Evolutionary conservation across 2,329 filamentous ascomycete genomes (phyloP), one percentile per base, ranked within the genome.

Genomic region (Westerdykella aurantiaca): DNA sequence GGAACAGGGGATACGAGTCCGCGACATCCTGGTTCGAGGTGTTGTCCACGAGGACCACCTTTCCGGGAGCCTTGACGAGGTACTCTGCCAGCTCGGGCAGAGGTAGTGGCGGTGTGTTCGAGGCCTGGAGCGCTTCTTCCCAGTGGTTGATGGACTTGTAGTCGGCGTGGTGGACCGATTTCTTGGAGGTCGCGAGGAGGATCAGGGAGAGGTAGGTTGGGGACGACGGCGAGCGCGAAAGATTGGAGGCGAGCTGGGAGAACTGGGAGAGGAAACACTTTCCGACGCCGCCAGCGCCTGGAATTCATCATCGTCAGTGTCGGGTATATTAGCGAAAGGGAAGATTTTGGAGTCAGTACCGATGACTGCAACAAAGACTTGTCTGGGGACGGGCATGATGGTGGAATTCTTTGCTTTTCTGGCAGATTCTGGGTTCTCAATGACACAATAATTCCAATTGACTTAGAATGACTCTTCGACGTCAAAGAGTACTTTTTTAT

Each of bases 211-310:
- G 78, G 67, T 83, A 81, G 42, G 81, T 81, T 6, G 80, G 78
- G 34, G 84, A 79, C 33, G 82, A 57, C 44, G 64, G 62, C 5
- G 68, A 64, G 44, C 69, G 66, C 14, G 69, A 68, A 42, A 75
- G 81, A 49, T 85, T 81, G 51, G 77, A 73, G 39, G 80, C 76
- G 47, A 93, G 78, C 48, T 72, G 65, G 52, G 84, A 75, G 46
- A 97, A 81, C 70, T 97, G 93, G 55, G 77, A 75, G 51, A 97
- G 80, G 76, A 97, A 96, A 71, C 81, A 82, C 70, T 90, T 90
- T 61, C 93, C 93, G 49, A 97, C 93, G 52, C 91, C 91, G 56
- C 93, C 93, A 58, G 86, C 86, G 62, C 93, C 90, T 94, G 61
- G 10, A 9, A 10, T 34, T 31, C 44, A 49, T 21, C 50, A 48